Conservation (phyloP, 495 filamentous ascomycete species). For the Rostrohypoxylon terebratum region DNA sequence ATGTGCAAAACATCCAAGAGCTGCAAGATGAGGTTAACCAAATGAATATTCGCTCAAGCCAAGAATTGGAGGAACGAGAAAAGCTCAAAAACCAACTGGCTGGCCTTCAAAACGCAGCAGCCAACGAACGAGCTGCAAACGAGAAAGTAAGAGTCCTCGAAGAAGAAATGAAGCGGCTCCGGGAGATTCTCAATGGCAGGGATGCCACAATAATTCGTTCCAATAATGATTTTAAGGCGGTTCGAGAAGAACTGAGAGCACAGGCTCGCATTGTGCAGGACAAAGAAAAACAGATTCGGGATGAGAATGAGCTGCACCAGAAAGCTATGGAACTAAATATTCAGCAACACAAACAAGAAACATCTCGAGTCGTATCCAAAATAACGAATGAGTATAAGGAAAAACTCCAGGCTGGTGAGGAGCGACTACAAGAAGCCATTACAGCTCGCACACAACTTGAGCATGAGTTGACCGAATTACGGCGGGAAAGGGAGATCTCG, state of each 20-base stretch:
- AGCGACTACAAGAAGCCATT: constrained; percentile 38
- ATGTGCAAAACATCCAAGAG: constrained; percentile 33
- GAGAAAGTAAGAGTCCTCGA: constrained; percentile 17
- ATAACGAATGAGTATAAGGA: constrained; percentile 28
- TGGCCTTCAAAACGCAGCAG: background rate
- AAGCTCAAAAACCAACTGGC: constrained; percentile 11
- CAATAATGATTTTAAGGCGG: constrained; percentile 32
- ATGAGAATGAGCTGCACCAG: constrained; percentile 27
- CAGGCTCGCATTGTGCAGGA: constrained; percentile 25
- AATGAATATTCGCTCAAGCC: constrained; percentile 23
- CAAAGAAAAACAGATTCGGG: constrained; percentile 26
- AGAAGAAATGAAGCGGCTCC: constrained; percentile 21
- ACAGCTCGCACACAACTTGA: constrained; percentile 30
- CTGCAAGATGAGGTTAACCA: constrained; percentile 44
- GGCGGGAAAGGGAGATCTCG: constrained; percentile 25
- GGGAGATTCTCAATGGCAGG: constrained; percentile 31
- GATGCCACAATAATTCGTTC: constrained; percentile 12
- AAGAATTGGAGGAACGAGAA: constrained; percentile 33
- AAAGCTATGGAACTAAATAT: constrained; percentile 23
- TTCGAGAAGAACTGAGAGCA: constrained; percentile 36
- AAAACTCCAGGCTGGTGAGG: constrained; percentile 25
- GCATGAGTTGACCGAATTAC: constrained; percentile 31
- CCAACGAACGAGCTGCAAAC: constrained; percentile 18
- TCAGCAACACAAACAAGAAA: constrained; percentile 40
- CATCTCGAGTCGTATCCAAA: constrained; percentile 29